phyloP scores from a whole-genome alignment of 2,329 filamentous ascomycete genomes.

The Colletotrichum musae region DNA sequence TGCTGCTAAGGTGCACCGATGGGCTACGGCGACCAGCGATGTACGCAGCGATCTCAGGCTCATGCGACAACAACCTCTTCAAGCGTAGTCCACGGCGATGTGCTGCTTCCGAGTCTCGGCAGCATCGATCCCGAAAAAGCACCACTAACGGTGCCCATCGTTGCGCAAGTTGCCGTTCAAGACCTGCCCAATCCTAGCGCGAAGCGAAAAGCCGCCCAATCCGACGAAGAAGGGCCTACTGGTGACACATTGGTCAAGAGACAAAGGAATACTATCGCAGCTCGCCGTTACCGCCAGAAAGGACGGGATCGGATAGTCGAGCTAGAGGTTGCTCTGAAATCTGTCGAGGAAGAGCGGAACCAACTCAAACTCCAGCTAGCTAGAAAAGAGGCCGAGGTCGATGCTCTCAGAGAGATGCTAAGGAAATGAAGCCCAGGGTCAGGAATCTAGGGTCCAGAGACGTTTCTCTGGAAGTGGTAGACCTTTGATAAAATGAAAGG shows the following conservation, averaged over 20 bases:
- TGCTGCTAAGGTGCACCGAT: not conserved
- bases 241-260: constrained; percentile 58
- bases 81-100: not conserved
- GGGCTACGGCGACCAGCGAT: not conserved
- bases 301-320: constrained; percentile 71
- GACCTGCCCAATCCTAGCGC: not conserved
- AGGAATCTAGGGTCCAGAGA: not conserved
- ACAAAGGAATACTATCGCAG: constrained; percentile 73
- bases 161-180: not conserved
- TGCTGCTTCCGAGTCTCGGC: not conserved
- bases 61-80: not conserved
- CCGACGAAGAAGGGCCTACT: not conserved
- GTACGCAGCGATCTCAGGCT: not conserved
- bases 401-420: constrained; percentile 58
- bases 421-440: not conserved
- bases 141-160: not conserved
- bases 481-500: not conserved
- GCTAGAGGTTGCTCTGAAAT: constrained; percentile 68
- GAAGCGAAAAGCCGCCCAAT: not conserved
- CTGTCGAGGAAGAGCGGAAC: constrained; percentile 69
- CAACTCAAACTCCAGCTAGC: constrained; percentile 69
- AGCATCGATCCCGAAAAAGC: not conserved
- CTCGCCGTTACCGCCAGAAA: constrained; percentile 74
- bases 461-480: not conserved
- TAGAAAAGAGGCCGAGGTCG: constrained; percentile 71